Base-by-base conservation (phyloP, 352 stramenopile genomes). In the Halophytophthora batemanensis region DNA sequence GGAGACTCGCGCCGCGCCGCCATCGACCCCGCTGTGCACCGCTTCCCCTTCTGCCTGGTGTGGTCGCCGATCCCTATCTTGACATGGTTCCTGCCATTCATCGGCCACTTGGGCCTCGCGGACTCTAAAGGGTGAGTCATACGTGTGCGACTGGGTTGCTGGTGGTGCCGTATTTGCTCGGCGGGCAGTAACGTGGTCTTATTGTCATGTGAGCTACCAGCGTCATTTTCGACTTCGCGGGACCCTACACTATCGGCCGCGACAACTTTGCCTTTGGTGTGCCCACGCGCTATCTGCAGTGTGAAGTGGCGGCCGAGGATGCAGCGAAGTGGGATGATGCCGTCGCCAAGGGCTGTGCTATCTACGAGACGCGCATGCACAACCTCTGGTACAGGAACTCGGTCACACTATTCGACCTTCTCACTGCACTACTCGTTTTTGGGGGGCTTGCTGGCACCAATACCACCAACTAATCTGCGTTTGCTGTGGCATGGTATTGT, bases 221-320 rank as follows among this genome's bases (percentile, higher is more conserved):
- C 10, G 67, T 98, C 36, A 95, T 96, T 37, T 97, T 95, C 56
- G 96, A 98, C 77, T 98, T 98, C 81, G 95, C 93, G 6, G 96
- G 95, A 0, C 87, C 92, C 6, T 98, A 98, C 64, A 95, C 76
- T 40, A 96, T 98, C 46, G 81, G 77, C 15, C 77, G 78, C 19
- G 87, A 96, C 36, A 59, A 88, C 47, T 87, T 98, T 33, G 77
- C 88, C 4, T 98, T 98, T 57, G 90, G 89, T 5, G 59, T 65
- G 17, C 76, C 90, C 3, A 97, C 91, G 33, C 74, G 86, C 35
- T 98, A 96, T 59, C 51, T 98, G n/a, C 88, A 96, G 50, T 81
- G 88, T 34, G 35, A 64, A 40, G 69, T 93, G 41, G 41, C 40
- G 1, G 39, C 50, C 22, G 65, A 76, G 34, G 58, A 81, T 1